These are phyloP conservation scores for Dendrobium huoshanense DNA, from an alignment of 106 monocot species.

Conservation along the genomic window DNA sequence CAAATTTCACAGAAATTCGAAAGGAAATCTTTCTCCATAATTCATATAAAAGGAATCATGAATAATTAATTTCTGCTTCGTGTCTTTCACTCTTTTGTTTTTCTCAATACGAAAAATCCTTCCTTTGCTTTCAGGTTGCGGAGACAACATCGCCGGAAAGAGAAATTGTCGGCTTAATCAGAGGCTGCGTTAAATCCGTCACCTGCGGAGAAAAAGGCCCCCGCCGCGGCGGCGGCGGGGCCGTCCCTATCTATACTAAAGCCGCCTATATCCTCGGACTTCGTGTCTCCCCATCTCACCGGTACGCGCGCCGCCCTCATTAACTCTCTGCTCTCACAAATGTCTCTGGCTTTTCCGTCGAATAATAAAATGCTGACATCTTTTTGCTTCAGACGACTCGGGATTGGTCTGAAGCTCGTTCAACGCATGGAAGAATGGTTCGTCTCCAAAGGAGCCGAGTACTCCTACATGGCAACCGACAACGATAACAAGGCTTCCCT, in stretches of 20 bases:
- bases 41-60: no score
- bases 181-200: constrained; percentile 67
- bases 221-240: constrained; percentile 7
- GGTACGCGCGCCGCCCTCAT: constrained; percentile 19
- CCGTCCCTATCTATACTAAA: constrained; percentile 31
- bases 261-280: constrained; percentile 71
- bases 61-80: no score
- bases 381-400: constrained; percentile 35
- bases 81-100: no score
- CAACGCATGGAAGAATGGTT: constrained; percentile 64
- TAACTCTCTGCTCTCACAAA: background rate
- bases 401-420: constrained; percentile 50
- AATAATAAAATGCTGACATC: background rate
- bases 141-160: constrained; percentile 28
- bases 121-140: constrained; percentile 31
- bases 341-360: background rate
- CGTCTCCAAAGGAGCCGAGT: constrained; percentile 45
- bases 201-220: constrained; percentile 37
- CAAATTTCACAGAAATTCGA: no score
- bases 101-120: background rate
- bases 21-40: no score
- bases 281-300: constrained; percentile 49
- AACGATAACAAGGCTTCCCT: constrained; percentile 65
- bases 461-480: constrained; percentile 85
- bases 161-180: constrained; percentile 57